phyloP scores from a whole-genome alignment of 257 asterid species.

The Solanum arcanum region DNA sequence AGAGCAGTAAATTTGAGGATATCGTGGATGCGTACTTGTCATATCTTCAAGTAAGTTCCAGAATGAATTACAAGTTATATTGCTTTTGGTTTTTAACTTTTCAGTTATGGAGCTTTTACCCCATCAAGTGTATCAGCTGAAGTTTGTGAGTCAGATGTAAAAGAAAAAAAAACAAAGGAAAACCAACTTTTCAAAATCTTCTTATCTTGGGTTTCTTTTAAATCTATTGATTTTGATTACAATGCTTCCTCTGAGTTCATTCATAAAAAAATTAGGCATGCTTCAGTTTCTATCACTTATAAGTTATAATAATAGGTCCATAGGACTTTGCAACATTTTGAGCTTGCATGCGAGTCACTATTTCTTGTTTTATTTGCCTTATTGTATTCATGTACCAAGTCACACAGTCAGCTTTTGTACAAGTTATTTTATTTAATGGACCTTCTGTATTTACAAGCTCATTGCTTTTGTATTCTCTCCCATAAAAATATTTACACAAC shows the following conservation, averaged over 20 bases:
- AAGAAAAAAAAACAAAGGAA: neutral
- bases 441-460: neutral
- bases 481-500: neutral
- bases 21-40: conserved; percentile 82
- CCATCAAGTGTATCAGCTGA: neutral
- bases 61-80: neutral
- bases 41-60: conserved; percentile 63
- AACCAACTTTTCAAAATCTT: neutral
- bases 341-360: neutral
- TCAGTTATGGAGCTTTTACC: neutral
- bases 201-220: neutral
- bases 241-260: neutral
- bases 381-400: neutral
- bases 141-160: neutral
- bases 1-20: conserved; percentile 62
- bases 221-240: neutral
- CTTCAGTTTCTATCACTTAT: neutral
- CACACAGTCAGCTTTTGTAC: neutral
- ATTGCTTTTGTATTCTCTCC: neutral
- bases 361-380: neutral
- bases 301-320: neutral
- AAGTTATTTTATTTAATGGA: neutral
- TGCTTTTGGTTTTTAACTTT: neutral
- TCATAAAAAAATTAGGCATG: neutral
- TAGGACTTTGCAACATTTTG: neutral